Evolutionary conservation across 1,139 yeast species (phyloP).

Genomic region (Sugiyamaella japonica): DNA sequence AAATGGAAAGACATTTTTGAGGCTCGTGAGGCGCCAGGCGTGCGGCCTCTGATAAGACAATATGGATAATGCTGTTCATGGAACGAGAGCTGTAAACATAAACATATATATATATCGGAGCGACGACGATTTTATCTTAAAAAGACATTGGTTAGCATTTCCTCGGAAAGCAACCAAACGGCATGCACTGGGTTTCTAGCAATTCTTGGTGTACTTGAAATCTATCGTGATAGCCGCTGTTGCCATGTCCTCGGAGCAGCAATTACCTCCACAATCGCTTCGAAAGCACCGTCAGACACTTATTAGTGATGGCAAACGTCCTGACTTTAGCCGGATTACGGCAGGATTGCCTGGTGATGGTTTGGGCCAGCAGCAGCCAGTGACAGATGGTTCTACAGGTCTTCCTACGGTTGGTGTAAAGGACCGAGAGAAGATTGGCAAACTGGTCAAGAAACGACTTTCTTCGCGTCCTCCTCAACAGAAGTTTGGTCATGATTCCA

Average conservation of each 20-base stretch:
- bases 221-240: neutral
- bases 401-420: slow-evolving; percentile 29
- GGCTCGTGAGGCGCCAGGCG: slow-evolving; percentile 10
- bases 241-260: neutral
- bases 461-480: slow-evolving; percentile 29
- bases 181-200: too few species aligned
- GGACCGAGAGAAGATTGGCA: slow-evolving; percentile 33
- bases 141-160: too few species aligned
- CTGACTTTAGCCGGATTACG: slow-evolving; percentile 13
- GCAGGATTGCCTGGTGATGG: slow-evolving; percentile 16
- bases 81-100: neutral
- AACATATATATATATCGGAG: neutral
- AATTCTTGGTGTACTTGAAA: too few species aligned
- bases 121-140: too few species aligned
- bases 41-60: neutral
- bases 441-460: slow-evolving; percentile 33
- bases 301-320: slow-evolving; percentile 23
- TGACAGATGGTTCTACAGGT: slow-evolving; percentile 24
- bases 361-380: slow-evolving; percentile 12
- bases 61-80: neutral
- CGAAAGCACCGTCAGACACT: slow-evolving; percentile 38
- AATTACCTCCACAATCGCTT: slow-evolving; percentile 32
- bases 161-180: too few species aligned
- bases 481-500: slow-evolving; percentile 21
- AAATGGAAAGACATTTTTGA: neutral